These are phyloP conservation scores for Toxicodendron radicans DNA, from an alignment of 345 rosid species.

Conservation along the genomic window DNA sequence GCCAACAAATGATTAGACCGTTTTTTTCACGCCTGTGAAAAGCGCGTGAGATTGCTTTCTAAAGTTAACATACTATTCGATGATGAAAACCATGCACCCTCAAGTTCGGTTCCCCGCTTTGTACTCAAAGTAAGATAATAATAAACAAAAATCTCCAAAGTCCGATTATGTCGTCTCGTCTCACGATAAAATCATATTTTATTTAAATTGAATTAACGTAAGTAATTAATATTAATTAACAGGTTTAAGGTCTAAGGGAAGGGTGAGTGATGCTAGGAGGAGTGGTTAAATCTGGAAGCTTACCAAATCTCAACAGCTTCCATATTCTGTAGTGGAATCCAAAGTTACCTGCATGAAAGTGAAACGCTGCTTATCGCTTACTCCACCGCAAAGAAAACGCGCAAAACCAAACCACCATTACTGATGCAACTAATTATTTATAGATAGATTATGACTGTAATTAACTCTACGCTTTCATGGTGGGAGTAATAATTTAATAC, in stretches of 20 bases:
- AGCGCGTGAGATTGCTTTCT: neutral
- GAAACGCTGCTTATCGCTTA: constrained; percentile 11
- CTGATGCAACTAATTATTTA: too few relatives aligned
- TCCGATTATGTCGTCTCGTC: constrained; percentile 1
- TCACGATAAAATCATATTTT: constrained; percentile 12
- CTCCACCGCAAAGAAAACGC: neutral
- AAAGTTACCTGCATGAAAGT: constrained; percentile 4
- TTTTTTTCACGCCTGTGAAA: fast-evolving
- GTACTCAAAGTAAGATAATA: constrained; percentile 11
- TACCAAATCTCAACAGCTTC: constrained; percentile 28
- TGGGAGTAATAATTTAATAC: too few relatives aligned
- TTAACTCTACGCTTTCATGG: too few relatives aligned
- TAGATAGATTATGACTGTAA: too few relatives aligned
- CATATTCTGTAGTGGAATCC: constrained; percentile 24
- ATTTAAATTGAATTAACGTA: neutral
- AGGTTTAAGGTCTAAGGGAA: neutral
- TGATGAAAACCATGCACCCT: constrained; percentile 21
- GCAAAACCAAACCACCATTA: too few relatives aligned
- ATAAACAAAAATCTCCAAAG: too few relatives aligned
- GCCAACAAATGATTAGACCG: neutral
- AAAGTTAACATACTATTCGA: neutral
- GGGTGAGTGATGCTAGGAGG: neutral
- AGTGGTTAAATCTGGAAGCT: constrained; percentile 9
- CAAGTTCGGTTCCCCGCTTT: constrained; percentile 9
- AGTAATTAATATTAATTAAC: neutral